phyloP scores from a whole-genome alignment of 192 early-diverging fungal genomes.

The Phlyctochytrium planicorne region DNA sequence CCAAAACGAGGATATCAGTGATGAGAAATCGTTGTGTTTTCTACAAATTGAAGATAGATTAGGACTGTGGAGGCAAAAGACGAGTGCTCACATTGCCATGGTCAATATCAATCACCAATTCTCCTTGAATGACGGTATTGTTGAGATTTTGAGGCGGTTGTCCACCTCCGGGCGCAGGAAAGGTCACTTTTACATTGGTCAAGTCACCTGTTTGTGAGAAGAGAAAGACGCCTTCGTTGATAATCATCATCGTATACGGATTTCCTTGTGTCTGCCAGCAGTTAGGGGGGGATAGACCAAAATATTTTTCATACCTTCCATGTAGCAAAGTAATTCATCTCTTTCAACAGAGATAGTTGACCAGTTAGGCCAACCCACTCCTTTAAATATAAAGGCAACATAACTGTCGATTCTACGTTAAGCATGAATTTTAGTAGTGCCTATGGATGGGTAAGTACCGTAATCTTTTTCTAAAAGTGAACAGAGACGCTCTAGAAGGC shows the following conservation, averaged over 20 bases:
- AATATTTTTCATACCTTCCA: background rate
- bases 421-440: too few species aligned
- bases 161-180: background rate
- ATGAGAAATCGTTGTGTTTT: conserved; percentile 1
- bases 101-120: conserved; percentile 2
- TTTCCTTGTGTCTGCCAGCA: background rate
- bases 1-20: background rate
- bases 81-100: background rate
- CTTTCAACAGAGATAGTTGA: conserved; percentile 2
- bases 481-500: background rate
- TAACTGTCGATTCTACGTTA: too few species aligned
- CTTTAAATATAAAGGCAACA: too few species aligned
- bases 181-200: conserved; percentile 1
- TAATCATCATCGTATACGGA: background rate
- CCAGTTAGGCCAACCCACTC: too few species aligned
- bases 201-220: background rate
- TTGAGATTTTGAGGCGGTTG: background rate
- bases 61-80: too few species aligned
- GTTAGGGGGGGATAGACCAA: background rate
- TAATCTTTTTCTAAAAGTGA: background rate
- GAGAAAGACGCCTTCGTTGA: conserved; percentile 9
- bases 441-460: background rate
- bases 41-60: too few species aligned
- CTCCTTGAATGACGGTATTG: conserved; percentile 7
- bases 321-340: background rate